A percentile compares a stretch with the other conserved stretches of the same genome.
Evolutionary conservation across 1,139 yeast species (phyloP).

Genomic region (Candida sojae): DNA sequence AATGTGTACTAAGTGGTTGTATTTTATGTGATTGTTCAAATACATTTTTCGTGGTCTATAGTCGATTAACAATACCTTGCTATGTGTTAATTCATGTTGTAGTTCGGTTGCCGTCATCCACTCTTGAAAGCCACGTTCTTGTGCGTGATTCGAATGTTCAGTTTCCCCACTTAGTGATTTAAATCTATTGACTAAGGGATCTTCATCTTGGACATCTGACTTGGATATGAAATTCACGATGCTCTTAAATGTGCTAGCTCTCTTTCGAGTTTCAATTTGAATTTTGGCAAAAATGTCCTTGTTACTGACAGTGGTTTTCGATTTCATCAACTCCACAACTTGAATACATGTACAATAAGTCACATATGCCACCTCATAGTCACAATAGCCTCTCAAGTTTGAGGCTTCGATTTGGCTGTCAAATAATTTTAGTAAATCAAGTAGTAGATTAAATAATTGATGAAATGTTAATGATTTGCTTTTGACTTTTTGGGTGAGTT

Average conservation of each 20-base stretch:
- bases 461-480: constrained; percentile 2
- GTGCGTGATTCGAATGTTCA: not conserved
- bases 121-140: not conserved
- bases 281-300: constrained; percentile 23
- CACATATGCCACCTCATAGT: constrained; percentile 39
- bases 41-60: constrained; percentile 61
- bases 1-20: constrained; percentile 60
- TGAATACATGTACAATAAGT: constrained; percentile 21
- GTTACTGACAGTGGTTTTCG: constrained; percentile 16
- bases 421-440: constrained; percentile 37
- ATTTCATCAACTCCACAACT: constrained; percentile 11
- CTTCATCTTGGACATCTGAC: constrained; percentile 10
- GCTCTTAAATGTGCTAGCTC: constrained; percentile 13
- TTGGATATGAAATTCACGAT: constrained; percentile 6
- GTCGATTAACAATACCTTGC: constrained; percentile 57
- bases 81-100: constrained; percentile 1
- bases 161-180: constrained; percentile 13
- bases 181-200: constrained; percentile 25
- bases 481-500: constrained; percentile 5
- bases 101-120: constrained; percentile 10
- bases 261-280: constrained; percentile 24
- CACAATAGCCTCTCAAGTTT: constrained; percentile 35
- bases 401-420: constrained; percentile 31
- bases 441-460: constrained; percentile 17
- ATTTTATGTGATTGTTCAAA: constrained; percentile 59